Conservation (phyloP, 1,139 yeast genomes). For the Geotrichum restrictum region DNA sequence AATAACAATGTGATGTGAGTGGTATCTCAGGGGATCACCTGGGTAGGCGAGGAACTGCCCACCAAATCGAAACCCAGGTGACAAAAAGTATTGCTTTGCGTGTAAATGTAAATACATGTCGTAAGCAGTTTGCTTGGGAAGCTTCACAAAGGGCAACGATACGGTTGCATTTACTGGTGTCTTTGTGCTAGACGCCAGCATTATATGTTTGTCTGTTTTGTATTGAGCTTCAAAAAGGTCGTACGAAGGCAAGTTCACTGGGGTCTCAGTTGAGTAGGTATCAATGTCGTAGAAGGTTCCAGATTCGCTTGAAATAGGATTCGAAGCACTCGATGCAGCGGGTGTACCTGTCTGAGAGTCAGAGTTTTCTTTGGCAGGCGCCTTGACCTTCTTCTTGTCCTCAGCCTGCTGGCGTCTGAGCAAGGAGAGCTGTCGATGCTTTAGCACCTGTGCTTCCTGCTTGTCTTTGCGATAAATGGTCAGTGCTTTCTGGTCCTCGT, state of each 20-base stretch:
- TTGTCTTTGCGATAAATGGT: conserved; percentile 19
- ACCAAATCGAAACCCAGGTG: conserved; percentile 90
- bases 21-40: conserved; percentile 88
- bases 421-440: conserved; percentile 28
- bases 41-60: conserved; percentile 88
- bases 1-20: conserved; percentile 76
- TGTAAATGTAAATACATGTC: conserved; percentile 46
- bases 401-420: conserved; percentile 28
- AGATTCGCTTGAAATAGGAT: conserved; percentile 20
- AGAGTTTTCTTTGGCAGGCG: conserved; percentile 4
- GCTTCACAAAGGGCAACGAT: conserved; percentile 2
- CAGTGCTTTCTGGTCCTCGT: conserved; percentile 23
- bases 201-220: conserved; percentile 1
- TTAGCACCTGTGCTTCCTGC: conserved; percentile 24
- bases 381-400: conserved; percentile 23
- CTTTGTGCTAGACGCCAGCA: conserved; percentile 1
- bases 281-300: conserved; percentile 25
- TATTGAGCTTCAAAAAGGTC: conserved; percentile 15
- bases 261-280: conserved; percentile 21
- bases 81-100: conserved; percentile 47
- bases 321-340: conserved; percentile 13
- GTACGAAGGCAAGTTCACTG: conserved; percentile 17
- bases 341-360: not conserved
- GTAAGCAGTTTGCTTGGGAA: conserved; percentile 25
- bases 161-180: not conserved